A percentile compares a stretch with the other conserved stretches of the same genome.
Conservation (phyloP, 371 early-diverging fungal genomes). For the Circinella umbellata region DNA sequence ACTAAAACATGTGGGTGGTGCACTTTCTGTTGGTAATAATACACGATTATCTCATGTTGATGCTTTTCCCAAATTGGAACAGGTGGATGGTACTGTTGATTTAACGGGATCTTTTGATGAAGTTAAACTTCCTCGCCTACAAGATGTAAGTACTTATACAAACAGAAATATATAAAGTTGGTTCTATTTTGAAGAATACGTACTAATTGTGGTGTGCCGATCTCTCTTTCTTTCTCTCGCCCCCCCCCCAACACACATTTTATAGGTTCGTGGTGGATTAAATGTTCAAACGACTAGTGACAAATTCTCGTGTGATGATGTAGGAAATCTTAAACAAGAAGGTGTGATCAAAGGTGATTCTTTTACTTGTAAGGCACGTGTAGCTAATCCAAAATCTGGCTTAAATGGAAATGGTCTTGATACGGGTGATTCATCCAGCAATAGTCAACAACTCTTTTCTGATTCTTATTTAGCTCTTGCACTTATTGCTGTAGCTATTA, state of each 20-base stretch:
- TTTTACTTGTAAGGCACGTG: conserved; percentile 34
- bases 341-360: conserved; percentile 47
- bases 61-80: conserved; percentile 52
- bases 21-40: conserved; percentile 56
- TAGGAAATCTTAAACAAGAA: conserved; percentile 32
- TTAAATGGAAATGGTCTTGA: conserved; percentile 19
- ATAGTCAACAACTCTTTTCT: neutral
- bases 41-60: conserved; percentile 36
- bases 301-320: conserved; percentile 36
- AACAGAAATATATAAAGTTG: neutral
- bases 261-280: conserved; percentile 45
- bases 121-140: conserved; percentile 43
- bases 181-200: no score
- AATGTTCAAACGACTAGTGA: conserved; percentile 47
- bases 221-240: neutral
- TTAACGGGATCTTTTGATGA: conserved; percentile 56
- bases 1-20: conserved; percentile 55
- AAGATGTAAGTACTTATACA: conserved; percentile 30
- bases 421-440: conserved; percentile 3
- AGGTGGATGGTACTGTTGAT: conserved; percentile 59
- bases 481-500: neutral
- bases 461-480: neutral
- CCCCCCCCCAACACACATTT: neutral
- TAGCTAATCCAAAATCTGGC: conserved; percentile 36
- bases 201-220: no score